A percentile compares a stretch with the other conserved stretches of the same genome.
Evolutionary conservation across 2,329 filamentous ascomycete genomes (phyloP).

Genomic region (Neurospora sp.): DNA sequence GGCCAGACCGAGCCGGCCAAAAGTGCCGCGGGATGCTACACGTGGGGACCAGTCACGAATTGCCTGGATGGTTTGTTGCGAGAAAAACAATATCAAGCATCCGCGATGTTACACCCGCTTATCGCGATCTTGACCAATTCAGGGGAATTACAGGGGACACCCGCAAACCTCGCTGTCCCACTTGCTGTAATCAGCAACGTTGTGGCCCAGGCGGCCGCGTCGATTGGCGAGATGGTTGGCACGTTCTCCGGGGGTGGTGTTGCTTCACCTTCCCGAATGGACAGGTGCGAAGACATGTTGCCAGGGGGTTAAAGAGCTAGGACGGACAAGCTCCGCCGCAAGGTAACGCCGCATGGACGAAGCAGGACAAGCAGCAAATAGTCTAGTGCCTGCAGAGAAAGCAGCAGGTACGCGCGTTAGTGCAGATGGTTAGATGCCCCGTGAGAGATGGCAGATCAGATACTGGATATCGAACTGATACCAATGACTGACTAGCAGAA

Average conservation of each 20-base stretch:
- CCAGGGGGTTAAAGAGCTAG: not conserved
- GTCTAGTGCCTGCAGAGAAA: not conserved
- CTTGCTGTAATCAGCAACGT: not conserved
- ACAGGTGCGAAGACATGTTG: not conserved
- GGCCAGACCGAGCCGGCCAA: not conserved
- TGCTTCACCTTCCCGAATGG: not conserved
- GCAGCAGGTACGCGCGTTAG: not conserved
- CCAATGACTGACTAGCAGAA: not conserved
- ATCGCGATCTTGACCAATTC: not conserved
- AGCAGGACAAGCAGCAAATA: not conserved
- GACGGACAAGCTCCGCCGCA: not conserved
- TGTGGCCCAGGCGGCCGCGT: not conserved
- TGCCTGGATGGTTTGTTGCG: not conserved
- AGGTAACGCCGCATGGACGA: not conserved
- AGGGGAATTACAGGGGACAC: not conserved
- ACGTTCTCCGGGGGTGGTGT: not conserved
- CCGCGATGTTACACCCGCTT: not conserved
- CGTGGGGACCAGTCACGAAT: not conserved
- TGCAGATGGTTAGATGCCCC: not conserved
- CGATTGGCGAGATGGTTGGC: not conserved
- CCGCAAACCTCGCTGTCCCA: not conserved
- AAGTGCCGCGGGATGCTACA: not conserved
- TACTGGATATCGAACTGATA: not conserved
- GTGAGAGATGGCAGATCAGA: not conserved
- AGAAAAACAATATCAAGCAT: not conserved